Evolutionary conservation across 1,139 yeast species (phyloP).

Genomic region (Geotrichum histeridarum): DNA sequence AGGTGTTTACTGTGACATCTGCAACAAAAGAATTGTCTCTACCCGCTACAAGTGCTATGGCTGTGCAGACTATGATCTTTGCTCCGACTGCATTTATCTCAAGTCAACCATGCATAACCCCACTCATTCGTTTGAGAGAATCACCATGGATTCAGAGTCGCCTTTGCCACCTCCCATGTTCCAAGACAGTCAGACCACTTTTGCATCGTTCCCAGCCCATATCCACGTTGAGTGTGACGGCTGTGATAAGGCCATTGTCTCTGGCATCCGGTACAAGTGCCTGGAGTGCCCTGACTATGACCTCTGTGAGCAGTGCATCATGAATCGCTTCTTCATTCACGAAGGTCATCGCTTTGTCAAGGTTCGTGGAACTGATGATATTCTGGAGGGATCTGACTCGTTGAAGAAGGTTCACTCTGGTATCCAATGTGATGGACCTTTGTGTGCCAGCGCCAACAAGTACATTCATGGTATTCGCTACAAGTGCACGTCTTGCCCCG

Average conservation of each 20-base stretch:
- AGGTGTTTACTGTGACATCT: slow-evolving; percentile 2
- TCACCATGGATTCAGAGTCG: background rate
- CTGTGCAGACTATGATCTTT: slow-evolving; percentile 4
- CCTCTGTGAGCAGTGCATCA: slow-evolving; percentile 42
- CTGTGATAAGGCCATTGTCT: slow-evolving; percentile 25
- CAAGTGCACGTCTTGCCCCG: slow-evolving; percentile 48
- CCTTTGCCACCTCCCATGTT: background rate
- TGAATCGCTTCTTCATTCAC: slow-evolving; percentile 13
- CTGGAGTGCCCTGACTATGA: slow-evolving; percentile 46
- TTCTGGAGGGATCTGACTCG: slow-evolving; percentile 4
- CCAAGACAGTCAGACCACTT: background rate
- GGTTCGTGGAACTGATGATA: slow-evolving; percentile 17
- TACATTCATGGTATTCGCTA: slow-evolving; percentile 45
- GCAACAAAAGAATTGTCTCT: background rate
- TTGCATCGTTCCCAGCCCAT: background rate
- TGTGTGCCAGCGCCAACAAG: slow-evolving; percentile 26
- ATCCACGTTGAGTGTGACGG: slow-evolving; percentile 17
- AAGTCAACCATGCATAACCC: background rate
- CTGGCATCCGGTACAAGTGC: slow-evolving; percentile 45
- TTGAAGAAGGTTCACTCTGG: slow-evolving; percentile 24
- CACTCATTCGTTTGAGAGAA: background rate
- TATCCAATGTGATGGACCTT: slow-evolving; percentile 44
- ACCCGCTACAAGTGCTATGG: slow-evolving; percentile 3
- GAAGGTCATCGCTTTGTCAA: slow-evolving; percentile 26
- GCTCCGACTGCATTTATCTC: slow-evolving; percentile 1